These are phyloP conservation scores for Hypoxylon lienhwacheense DNA, from an alignment of 495 filamentous ascomycete genomes.

Conservation along the genomic window DNA sequence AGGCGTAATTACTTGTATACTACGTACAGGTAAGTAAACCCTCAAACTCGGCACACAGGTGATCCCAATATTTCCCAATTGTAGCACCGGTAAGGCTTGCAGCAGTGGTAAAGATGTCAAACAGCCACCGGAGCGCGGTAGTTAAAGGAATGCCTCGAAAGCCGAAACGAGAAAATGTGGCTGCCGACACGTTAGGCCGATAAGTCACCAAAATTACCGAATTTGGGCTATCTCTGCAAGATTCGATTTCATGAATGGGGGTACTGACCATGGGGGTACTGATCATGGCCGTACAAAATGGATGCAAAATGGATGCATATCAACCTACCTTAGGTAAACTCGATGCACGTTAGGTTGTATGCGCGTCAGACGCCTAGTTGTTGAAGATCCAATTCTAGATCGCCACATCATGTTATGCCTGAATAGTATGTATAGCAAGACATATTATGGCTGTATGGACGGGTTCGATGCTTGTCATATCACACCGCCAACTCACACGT, in stretches of 20 bases:
- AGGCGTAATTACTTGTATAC: too few relatives aligned
- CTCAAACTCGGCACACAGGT: neutral
- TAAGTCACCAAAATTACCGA: slow-evolving; percentile 28
- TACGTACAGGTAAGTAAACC: too few relatives aligned
- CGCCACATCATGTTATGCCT: slow-evolving; percentile 25
- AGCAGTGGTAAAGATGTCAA: slow-evolving; percentile 2
- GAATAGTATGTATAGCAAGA: slow-evolving; percentile 5
- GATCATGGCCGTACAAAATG: neutral
- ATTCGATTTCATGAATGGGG: slow-evolving; percentile 27
- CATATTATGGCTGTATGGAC: slow-evolving; percentile 13
- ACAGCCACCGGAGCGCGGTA: slow-evolving; percentile 6
- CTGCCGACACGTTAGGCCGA: slow-evolving; percentile 13
- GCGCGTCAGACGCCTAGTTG: slow-evolving; percentile 8
- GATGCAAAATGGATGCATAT: too few relatives aligned
- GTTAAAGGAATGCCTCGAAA: slow-evolving; percentile 5
- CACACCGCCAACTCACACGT: slow-evolving; percentile 32
- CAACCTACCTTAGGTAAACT: too few relatives aligned
- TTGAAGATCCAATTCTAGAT: slow-evolving; percentile 25
- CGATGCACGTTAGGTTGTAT: too few relatives aligned
- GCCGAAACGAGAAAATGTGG: slow-evolving; percentile 23
- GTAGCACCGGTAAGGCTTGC: slow-evolving; percentile 10
- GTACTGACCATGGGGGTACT: too few relatives aligned
- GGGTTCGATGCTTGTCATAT: slow-evolving; percentile 23
- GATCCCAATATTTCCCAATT: slow-evolving; percentile 9
- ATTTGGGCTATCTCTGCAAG: slow-evolving; percentile 18